A percentile compares a stretch with the other conserved stretches of the same genome.
Conservation (phyloP, 495 filamentous ascomycete genomes). For the Penicillium manginii region DNA sequence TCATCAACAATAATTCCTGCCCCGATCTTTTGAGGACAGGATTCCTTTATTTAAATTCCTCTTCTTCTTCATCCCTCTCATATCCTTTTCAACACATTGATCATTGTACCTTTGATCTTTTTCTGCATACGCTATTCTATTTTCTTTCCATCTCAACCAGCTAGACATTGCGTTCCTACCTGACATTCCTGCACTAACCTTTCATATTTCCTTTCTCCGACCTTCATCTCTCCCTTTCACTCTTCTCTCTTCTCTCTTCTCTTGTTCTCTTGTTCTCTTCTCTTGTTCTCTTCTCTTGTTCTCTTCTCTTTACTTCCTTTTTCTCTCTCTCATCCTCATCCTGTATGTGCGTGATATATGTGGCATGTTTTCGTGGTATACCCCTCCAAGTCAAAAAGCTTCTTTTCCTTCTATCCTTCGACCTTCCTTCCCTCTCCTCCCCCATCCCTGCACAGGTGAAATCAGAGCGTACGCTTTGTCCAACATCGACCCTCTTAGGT, state of each 20-base stretch:
- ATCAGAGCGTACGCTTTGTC: constrained; percentile 11
- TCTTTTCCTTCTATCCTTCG: constrained; percentile 17
- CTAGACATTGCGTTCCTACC: constrained; percentile 9
- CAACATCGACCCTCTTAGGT: constrained; percentile 15
- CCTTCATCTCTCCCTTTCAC: constrained; percentile 12
- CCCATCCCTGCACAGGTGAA: constrained; percentile 21
- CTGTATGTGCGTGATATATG: constrained; percentile 30
- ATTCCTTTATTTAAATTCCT: constrained; percentile 8
- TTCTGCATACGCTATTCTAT: constrained; percentile 6
- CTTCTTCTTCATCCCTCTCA: neutral
- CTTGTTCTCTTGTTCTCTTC: neutral
- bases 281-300: constrained; percentile 3
- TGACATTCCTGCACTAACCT: constrained; percentile 8
- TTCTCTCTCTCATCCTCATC: constrained; percentile 8
- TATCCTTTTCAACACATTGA: constrained; percentile 4
- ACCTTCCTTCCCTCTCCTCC: constrained; percentile 10
- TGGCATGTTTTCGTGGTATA: constrained; percentile 38
- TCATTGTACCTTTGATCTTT: constrained; percentile 2
- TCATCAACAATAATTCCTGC: constrained; percentile 24
- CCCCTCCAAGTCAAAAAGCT: constrained; percentile 33
- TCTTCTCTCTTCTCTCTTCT: constrained; percentile 7
- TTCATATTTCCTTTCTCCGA: constrained; percentile 15
- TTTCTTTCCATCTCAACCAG: constrained; percentile 7
- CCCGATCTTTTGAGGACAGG: constrained; percentile 12
- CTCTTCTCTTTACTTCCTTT: constrained; percentile 1